These are phyloP conservation scores for Acer negundo DNA, from an alignment of 345 rosid species.

Conservation along the genomic window DNA sequence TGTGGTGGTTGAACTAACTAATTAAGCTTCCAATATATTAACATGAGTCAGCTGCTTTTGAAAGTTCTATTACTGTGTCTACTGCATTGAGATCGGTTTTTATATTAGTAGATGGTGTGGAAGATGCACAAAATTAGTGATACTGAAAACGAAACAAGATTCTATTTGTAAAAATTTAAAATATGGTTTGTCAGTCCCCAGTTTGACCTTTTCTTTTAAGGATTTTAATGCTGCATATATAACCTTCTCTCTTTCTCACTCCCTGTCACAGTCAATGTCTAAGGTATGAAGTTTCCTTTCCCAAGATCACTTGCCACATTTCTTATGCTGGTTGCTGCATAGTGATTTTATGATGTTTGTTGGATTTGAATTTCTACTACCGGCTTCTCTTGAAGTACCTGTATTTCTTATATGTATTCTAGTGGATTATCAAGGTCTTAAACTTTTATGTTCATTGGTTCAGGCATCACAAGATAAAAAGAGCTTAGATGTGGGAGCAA, in stretches of 20 bases:
- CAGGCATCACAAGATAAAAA: constrained; percentile 99
- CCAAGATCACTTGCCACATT: background rate
- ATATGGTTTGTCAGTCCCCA: background rate
- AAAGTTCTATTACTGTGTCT: background rate
- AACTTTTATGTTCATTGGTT: constrained; percentile 16
- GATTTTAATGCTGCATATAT: background rate
- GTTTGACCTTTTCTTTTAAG: background rate
- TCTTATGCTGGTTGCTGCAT: background rate
- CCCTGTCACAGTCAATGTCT: constrained; percentile 67
- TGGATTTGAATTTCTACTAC: background rate
- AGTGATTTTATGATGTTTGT: background rate
- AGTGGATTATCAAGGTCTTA: constrained; percentile 9
- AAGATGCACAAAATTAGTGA: background rate
- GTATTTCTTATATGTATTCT: background rate
- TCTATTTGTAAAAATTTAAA: background rate
- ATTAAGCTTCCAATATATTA: background rate
- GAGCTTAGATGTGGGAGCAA: constrained; percentile 97
- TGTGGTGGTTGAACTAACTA: background rate
- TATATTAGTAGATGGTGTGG: background rate
- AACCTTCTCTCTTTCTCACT: background rate
- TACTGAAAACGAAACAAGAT: background rate
- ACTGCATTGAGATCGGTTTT: background rate
- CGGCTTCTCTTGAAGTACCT: constrained; percentile 9
- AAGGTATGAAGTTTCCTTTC: constrained; percentile 50
- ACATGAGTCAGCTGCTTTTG: background rate